These are phyloP conservation scores for Zoysia pacifica DNA, from an alignment of 176 grass and related monocot genomes.

Conservation along the genomic window DNA sequence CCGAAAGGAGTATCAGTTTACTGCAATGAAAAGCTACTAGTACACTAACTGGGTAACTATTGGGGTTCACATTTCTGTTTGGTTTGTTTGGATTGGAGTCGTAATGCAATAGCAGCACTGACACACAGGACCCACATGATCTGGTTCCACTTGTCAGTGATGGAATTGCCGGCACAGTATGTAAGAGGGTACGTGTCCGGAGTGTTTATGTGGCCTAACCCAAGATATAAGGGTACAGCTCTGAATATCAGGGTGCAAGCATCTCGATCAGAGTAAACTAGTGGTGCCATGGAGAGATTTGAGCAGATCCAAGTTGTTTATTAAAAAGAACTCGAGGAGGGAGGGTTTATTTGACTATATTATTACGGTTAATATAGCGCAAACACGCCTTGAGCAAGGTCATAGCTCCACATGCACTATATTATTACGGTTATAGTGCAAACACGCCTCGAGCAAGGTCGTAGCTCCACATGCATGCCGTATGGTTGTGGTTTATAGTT, in stretches of 20 bases:
- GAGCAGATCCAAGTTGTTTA: conserved; percentile 28
- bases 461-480: conserved; percentile 24
- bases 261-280: neutral
- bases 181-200: too few species aligned
- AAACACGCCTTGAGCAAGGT: too few species aligned
- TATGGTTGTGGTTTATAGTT: neutral
- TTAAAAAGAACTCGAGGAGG: neutral
- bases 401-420: too few species aligned
- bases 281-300: conserved; percentile 27
- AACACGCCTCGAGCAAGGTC: conserved; percentile 13
- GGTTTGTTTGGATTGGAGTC: neutral
- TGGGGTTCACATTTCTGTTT: neutral
- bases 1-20: too few species aligned
- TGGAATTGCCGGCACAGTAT: too few species aligned
- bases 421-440: conserved; percentile 23
- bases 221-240: conserved; percentile 27
- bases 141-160: too few species aligned
- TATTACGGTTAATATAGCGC: too few species aligned
- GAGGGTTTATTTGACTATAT: neutral
- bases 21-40: too few species aligned
- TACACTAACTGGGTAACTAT: neutral
- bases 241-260: conserved; percentile 23
- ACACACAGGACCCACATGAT: too few species aligned
- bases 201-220: neutral
- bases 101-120: too few species aligned